These are phyloP conservation scores for Striga asiatica DNA, from an alignment of 257 asterid genomes.

Conservation along the genomic window DNA sequence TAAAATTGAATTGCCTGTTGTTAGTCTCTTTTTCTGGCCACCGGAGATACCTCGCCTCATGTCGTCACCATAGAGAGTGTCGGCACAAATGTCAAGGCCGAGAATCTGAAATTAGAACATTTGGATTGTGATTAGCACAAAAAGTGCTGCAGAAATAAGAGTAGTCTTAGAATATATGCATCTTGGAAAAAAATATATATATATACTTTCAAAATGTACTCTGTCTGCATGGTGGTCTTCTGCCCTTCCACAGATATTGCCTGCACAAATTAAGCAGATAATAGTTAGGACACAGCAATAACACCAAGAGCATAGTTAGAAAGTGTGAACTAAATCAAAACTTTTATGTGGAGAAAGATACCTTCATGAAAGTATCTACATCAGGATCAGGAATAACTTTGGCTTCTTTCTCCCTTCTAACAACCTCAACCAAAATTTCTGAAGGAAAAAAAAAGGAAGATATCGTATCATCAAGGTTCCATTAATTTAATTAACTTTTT, in stretches of 20 bases:
- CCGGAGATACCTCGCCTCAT: slow-evolving; percentile 54
- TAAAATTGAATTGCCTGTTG: slow-evolving; percentile 27
- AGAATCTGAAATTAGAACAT: slow-evolving; percentile 21
- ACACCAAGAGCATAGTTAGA: not conserved
- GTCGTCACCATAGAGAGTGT: slow-evolving; percentile 38
- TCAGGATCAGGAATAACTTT: slow-evolving; percentile 51
- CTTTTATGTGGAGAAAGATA: no score
- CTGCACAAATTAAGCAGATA: slow-evolving; percentile 14
- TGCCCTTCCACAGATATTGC: slow-evolving; percentile 45
- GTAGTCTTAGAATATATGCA: not conserved
- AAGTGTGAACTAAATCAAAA: no score
- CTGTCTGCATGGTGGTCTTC: slow-evolving; percentile 35
- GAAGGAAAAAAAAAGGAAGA: slow-evolving; percentile 4
- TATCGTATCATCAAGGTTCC: no score
- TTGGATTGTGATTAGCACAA: not conserved
- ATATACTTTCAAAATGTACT: slow-evolving; percentile 40
- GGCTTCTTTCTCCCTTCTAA: slow-evolving; percentile 44
- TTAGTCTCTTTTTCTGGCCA: slow-evolving; percentile 53
- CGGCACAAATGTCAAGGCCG: slow-evolving; percentile 49
- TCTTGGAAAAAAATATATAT: not conserved
- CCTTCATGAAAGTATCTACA: slow-evolving; percentile 65
- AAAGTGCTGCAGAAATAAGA: not conserved
- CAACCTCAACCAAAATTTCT: slow-evolving; percentile 45
- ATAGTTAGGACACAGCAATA: not conserved
- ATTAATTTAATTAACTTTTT: no score